phyloP scores from a whole-genome alignment of 805 yeast species.

The Metschnikowia continentalis region DNA sequence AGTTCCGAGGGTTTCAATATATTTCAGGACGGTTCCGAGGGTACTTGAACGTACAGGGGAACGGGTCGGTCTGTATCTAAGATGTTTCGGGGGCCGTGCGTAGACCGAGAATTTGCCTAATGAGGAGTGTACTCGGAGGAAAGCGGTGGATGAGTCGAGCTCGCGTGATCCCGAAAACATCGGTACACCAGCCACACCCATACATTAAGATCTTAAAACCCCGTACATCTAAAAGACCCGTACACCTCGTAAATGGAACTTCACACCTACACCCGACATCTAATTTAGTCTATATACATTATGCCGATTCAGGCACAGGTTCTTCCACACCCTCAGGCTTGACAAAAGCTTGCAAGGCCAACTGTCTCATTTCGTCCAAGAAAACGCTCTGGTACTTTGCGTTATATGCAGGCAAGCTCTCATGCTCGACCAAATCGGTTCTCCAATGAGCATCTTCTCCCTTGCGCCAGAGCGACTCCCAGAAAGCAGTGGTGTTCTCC shows the following conservation, averaged over 20 bases:
- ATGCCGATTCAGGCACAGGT: not conserved
- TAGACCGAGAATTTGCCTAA: slow-evolving; percentile 3
- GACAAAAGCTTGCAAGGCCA: slow-evolving; percentile 34
- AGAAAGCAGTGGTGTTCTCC: slow-evolving; percentile 50
- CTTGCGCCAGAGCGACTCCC: slow-evolving; percentile 88
- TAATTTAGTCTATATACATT: slow-evolving; percentile 1
- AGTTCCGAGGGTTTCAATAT: not conserved
- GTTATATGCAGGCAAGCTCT: slow-evolving; percentile 50
- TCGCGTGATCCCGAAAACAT: not conserved
- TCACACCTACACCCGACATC: too few species aligned
- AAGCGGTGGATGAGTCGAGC: not conserved
- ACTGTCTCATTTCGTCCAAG: slow-evolving; percentile 53
- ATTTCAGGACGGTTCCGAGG: not conserved
- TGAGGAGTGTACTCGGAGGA: slow-evolving; percentile 1
- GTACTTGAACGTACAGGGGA: not conserved
- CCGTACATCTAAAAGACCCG: not conserved
- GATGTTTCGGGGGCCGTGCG: not conserved
- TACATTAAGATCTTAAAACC: not conserved
- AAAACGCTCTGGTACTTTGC: slow-evolving; percentile 67
- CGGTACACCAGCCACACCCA: not conserved
- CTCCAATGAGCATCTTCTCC: slow-evolving; percentile 80
- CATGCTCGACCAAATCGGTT: slow-evolving; percentile 53
- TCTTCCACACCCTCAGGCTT: slow-evolving; percentile 13
- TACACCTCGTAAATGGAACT: not conserved
- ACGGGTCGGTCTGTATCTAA: not conserved